These are phyloP conservation scores for Tricholoma terreum DNA, from an alignment of 768 basidiomycete species.

Conservation along the genomic window DNA sequence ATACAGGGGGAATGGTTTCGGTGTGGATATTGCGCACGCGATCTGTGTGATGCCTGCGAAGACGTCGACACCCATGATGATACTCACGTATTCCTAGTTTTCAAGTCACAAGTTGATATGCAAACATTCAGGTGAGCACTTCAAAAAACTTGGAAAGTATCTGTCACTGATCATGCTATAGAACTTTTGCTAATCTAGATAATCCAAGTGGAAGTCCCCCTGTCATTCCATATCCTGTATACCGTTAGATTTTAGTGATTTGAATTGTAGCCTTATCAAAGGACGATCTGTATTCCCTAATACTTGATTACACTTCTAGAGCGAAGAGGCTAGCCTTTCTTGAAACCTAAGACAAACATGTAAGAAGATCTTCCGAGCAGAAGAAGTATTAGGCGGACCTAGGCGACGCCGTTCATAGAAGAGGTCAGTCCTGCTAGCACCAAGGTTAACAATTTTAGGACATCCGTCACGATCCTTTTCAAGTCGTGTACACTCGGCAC, in stretches of 20 bases:
- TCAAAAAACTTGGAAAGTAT: background rate
- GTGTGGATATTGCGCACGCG: conserved; percentile 84
- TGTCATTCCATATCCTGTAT: conserved; percentile 62
- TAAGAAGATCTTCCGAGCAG: background rate
- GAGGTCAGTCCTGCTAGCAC: conserved; percentile 86
- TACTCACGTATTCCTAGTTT: conserved; percentile 81
- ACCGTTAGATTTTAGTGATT: conserved; percentile 24
- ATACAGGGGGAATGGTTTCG: conserved; percentile 90
- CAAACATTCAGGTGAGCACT: conserved; percentile 57
- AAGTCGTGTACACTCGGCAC: conserved; percentile 93
- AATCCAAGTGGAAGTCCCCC: conserved; percentile 51
- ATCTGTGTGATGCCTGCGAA: conserved; percentile 86
- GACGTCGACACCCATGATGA: conserved; percentile 76
- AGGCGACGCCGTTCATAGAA: conserved; percentile 89
- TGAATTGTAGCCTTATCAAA: background rate
- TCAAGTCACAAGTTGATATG: conserved; percentile 87
- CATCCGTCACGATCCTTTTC: conserved; percentile 99
- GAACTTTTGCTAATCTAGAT: conserved; percentile 57
- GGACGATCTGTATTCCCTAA: conserved; percentile 2
- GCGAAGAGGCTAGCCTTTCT: conserved; percentile 48
- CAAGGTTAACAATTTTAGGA: conserved; percentile 97
- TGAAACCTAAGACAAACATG: conserved; percentile 53
- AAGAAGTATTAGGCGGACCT: conserved; percentile 42
- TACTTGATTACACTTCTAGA: background rate
- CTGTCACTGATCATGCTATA: conserved; percentile 19